Percentiles rank a stretch among this genome's conserved stretches.
These are phyloP conservation scores for Rubia tinctorum DNA, from an alignment of 305 asterid species.

Conservation along the genomic window DNA sequence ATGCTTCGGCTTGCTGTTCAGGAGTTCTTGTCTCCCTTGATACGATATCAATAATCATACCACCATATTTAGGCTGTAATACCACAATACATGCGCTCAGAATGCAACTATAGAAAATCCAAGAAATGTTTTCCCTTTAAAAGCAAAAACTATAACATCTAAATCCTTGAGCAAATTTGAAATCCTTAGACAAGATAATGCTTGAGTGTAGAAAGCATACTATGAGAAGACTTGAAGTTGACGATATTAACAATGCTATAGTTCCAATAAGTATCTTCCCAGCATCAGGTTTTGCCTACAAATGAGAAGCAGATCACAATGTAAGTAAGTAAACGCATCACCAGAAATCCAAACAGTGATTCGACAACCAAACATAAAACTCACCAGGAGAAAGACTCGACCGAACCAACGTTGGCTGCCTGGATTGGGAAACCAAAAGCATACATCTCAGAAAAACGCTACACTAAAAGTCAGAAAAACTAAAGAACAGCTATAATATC, in stretches of 20 bases:
- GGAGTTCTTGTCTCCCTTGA: conserved; percentile 57
- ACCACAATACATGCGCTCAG: conserved; percentile 18
- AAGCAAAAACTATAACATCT: neutral
- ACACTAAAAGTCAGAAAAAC: conserved; percentile 2
- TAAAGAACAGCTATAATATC: conserved; percentile 13
- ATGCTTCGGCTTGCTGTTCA: conserved; percentile 64
- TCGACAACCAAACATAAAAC: conserved; percentile 22
- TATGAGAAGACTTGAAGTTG: conserved; percentile 71
- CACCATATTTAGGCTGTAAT: conserved; percentile 80
- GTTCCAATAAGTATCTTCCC: conserved; percentile 61
- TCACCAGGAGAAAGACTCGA: conserved; percentile 70
- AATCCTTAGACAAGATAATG: neutral
- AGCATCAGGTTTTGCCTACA: conserved; percentile 82
- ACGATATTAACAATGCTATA: conserved; percentile 66
- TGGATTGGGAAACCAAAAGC: conserved; percentile 29
- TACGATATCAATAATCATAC: conserved; percentile 74
- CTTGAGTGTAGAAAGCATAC: conserved; percentile 33
- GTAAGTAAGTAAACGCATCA: conserved; percentile 10
- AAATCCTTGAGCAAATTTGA: neutral
- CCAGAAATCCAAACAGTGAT: conserved; percentile 5
- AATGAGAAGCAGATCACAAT: conserved; percentile 19
- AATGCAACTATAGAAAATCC: neutral
- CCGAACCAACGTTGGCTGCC: conserved; percentile 78
- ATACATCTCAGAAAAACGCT: conserved; percentile 17
- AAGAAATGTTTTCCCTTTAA: neutral